A percentile compares a stretch with the other conserved stretches of the same genome.
Evolutionary conservation across 2,329 filamentous ascomycete species (phyloP).

Genomic region (Sporothrix brunneoviolacea): DNA sequence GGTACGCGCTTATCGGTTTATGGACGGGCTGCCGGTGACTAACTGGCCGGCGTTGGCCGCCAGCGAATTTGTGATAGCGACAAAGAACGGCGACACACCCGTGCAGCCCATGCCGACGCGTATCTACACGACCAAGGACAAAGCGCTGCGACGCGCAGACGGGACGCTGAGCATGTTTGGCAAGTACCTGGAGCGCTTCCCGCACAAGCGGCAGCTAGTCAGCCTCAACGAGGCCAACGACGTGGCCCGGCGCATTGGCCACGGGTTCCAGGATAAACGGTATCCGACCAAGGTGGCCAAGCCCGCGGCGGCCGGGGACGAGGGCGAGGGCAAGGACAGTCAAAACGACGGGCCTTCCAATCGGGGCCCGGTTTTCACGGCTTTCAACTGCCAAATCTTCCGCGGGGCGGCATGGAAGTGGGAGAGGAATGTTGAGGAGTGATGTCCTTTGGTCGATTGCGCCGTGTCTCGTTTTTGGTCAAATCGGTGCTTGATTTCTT

Average conservation of each 20-base stretch:
- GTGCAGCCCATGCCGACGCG: not conserved
- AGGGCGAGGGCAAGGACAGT: too few relatives aligned
- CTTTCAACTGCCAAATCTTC: too few relatives aligned
- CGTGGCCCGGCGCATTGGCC: slow-evolving; percentile 25
- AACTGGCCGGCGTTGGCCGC: not conserved
- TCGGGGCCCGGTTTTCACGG: too few relatives aligned
- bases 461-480: too few relatives aligned
- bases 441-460: too few relatives aligned
- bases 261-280: slow-evolving; percentile 10
- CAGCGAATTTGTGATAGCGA: not conserved
- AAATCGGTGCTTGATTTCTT: too few relatives aligned
- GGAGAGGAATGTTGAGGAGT: too few relatives aligned
- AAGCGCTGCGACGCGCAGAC: not conserved
- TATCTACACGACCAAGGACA: not conserved
- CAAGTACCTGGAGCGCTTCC: slow-evolving; percentile 1
- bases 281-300: slow-evolving; percentile 3
- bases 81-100: not conserved
- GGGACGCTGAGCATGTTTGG: not conserved
- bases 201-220: slow-evolving; percentile 40
- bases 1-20: not conserved
- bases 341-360: too few relatives aligned
- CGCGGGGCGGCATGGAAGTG: too few relatives aligned
- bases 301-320: not conserved
- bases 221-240: slow-evolving; percentile 49
- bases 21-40: not conserved